Conservation (phyloP, 1,139 yeast genomes). For the Pichia sp. region DNA sequence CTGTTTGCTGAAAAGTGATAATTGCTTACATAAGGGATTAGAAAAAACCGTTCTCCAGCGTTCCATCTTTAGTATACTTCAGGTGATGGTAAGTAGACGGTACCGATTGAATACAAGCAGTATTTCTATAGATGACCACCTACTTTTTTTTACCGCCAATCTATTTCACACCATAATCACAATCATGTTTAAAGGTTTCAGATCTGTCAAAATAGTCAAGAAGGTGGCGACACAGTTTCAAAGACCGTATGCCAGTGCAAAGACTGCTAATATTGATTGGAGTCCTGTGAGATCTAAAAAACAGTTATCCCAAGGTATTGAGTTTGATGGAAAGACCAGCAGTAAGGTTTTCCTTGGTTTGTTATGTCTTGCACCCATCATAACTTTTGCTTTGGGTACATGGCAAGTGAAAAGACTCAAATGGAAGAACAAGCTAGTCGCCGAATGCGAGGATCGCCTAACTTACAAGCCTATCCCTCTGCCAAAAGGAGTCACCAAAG, state of each 20-base stretch:
- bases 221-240: background rate
- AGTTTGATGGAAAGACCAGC: constrained; percentile 33
- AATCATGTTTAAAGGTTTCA: background rate
- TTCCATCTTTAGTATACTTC: background rate
- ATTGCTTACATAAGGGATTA: background rate
- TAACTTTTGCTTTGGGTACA: constrained; percentile 81
- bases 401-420: constrained; percentile 86
- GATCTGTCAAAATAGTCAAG: background rate
- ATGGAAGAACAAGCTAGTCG: constrained; percentile 87
- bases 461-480: constrained; percentile 68
- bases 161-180: too few relatives aligned
- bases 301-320: constrained; percentile 34
- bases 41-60: background rate
- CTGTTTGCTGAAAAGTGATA: background rate
- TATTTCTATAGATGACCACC: too few relatives aligned
- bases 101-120: too few relatives aligned
- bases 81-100: too few relatives aligned
- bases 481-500: constrained; percentile 57
- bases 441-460: constrained; percentile 75
- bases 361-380: constrained; percentile 80
- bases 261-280: constrained; percentile 82
- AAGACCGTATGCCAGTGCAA: constrained; percentile 35
- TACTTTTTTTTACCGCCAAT: too few relatives aligned
- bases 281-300: constrained; percentile 61
- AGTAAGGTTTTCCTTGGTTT: constrained; percentile 52